Evolutionary conservation across 2,329 filamentous ascomycete species (phyloP).

Genomic region (Cercospora berteroae): DNA sequence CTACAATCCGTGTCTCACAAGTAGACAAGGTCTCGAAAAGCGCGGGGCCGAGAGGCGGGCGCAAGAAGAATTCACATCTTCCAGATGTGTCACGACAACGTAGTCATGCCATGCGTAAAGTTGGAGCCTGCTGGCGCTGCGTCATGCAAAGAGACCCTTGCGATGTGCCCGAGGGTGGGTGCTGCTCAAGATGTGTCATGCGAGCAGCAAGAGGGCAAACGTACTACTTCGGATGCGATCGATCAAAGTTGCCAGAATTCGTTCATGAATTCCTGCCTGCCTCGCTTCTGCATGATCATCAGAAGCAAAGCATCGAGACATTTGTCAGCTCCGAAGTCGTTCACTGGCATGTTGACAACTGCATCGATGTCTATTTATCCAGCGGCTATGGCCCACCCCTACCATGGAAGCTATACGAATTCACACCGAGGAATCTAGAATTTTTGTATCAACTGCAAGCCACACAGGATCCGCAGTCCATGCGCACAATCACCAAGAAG

Average conservation of each 20-base stretch:
- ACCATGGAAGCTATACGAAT: conserved; percentile 48
- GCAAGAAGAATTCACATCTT: conserved; percentile 41
- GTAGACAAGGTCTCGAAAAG: conserved; percentile 20
- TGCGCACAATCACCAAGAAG: conserved; percentile 26
- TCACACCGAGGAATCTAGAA: conserved; percentile 43
- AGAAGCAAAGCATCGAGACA: conserved; percentile 45
- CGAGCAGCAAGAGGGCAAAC: conserved; percentile 39
- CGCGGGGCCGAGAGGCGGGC: conserved; percentile 26
- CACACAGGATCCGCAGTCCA: conserved; percentile 38
- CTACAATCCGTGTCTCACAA: conserved; percentile 2
- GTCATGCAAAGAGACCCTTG: conserved; percentile 50
- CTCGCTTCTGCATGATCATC: conserved; percentile 32
- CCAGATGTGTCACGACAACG: conserved; percentile 40
- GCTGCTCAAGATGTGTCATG: conserved; percentile 35
- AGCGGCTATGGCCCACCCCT: conserved; percentile 46
- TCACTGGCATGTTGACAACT: conserved; percentile 36
- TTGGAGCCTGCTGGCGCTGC: conserved; percentile 50
- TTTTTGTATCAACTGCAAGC: conserved; percentile 46
- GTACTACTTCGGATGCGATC: conserved; percentile 46
- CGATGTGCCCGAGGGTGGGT: conserved; percentile 27
- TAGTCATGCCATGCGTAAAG: conserved; percentile 47
- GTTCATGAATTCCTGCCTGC: conserved; percentile 45
- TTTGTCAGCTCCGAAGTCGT: conserved; percentile 41
- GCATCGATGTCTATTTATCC: conserved; percentile 44
- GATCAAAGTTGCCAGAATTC: conserved; percentile 48